Percentiles rank a stretch among this genome's conserved stretches.
Conservation (phyloP, 495 filamentous ascomycete genomes). For the Thermothielavioides terrestris region DNA sequence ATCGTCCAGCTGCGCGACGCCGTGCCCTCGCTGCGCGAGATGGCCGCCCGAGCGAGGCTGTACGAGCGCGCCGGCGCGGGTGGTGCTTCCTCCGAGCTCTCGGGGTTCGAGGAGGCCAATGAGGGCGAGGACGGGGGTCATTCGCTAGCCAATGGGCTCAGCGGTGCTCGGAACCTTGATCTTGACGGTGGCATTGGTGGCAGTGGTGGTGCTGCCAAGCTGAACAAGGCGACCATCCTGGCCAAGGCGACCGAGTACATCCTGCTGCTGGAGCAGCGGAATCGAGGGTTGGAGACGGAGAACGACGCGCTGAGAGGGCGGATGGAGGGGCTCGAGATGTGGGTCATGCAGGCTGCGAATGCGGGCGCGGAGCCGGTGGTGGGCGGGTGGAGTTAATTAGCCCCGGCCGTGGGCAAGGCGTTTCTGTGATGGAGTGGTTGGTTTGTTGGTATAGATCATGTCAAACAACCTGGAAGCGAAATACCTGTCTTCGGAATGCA, state of each 20-base stretch:
- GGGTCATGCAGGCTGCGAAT: constrained; percentile 34
- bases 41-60: constrained; percentile 12
- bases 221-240: constrained; percentile 58
- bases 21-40: constrained; percentile 34
- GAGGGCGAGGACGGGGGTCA: constrained; percentile 5
- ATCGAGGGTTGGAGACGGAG: constrained; percentile 63
- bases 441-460: too few relatives aligned
- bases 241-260: constrained; percentile 90
- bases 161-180: too few relatives aligned
- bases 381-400: not conserved
- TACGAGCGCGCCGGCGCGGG: not conserved
- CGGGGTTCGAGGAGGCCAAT: not conserved
- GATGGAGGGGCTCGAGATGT: constrained; percentile 51
- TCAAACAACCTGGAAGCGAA: too few relatives aligned
- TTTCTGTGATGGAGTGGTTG: too few relatives aligned
- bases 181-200: not conserved
- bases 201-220: constrained; percentile 10
- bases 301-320: constrained; percentile 60
- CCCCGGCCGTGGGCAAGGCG: too few relatives aligned
- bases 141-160: too few relatives aligned
- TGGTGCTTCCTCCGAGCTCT: not conserved
- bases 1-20: constrained; percentile 40
- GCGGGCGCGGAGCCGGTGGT: too few relatives aligned
- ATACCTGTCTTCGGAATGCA: too few relatives aligned
- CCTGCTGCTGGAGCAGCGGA: constrained; percentile 66